A percentile compares a stretch with the other conserved stretches of the same genome.
Evolutionary conservation across 345 rosid species (phyloP).

Genomic region (Passiflora organensis): DNA sequence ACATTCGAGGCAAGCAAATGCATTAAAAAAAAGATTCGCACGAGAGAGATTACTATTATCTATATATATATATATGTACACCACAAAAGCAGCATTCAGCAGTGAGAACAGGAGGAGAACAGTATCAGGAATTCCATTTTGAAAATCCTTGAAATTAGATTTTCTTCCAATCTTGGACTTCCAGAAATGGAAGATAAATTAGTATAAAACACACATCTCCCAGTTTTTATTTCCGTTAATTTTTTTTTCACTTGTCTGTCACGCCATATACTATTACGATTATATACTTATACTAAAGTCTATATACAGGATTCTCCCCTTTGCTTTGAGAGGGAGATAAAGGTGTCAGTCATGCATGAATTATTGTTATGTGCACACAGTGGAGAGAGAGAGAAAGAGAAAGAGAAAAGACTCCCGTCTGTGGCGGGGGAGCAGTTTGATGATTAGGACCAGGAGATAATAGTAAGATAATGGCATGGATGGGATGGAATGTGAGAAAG

Average conservation of each 20-base stretch:
- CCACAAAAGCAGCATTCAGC: neutral
- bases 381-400: slow-evolving; percentile 4
- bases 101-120: neutral
- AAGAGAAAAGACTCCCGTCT: slow-evolving; percentile 26
- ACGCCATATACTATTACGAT: too few relatives aligned
- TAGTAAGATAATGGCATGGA: slow-evolving; percentile 14
- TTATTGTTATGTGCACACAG: slow-evolving; percentile 22
- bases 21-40: neutral
- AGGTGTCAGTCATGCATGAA: slow-evolving; percentile 29
- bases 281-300: too few relatives aligned
- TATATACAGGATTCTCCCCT: neutral
- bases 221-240: neutral
- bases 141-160: slow-evolving; percentile 20
- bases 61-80: too few relatives aligned
- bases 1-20: too few relatives aligned
- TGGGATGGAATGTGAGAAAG: slow-evolving; percentile 58
- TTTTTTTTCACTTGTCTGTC: neutral
- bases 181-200: neutral
- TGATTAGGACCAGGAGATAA: slow-evolving; percentile 35
- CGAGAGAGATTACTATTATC: neutral
- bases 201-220: slow-evolving; percentile 4
- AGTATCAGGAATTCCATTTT: slow-evolving; percentile 5
- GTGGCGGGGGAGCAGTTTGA: slow-evolving; percentile 45
- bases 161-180: slow-evolving; percentile 25
- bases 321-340: neutral